Percentiles rank a stretch among this genome's conserved stretches.
Conservation (phyloP, 495 filamentous ascomycete genomes). For the Xylaria flabelliformis region DNA sequence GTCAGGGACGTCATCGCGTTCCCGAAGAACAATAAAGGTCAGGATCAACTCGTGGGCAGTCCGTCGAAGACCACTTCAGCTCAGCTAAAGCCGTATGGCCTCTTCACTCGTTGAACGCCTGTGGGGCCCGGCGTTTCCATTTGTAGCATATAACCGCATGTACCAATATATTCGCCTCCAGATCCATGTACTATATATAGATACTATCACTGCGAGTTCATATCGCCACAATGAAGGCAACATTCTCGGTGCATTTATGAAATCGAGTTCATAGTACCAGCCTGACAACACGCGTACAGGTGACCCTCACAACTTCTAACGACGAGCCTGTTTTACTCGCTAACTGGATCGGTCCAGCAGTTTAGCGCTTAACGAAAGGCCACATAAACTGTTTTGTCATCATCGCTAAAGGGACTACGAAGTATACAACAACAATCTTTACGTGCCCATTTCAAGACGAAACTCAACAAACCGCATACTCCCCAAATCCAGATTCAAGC, state of each 20-base stretch:
- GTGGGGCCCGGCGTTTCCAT: not conserved
- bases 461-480: not conserved
- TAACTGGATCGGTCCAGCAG: too few species aligned
- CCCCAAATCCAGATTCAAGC: not conserved
- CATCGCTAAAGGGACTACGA: too few species aligned
- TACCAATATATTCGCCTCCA: conserved; percentile 2
- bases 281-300: too few species aligned
- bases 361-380: too few species aligned
- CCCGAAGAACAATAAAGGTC: conserved; percentile 86
- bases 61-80: conserved; percentile 69
- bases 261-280: not conserved
- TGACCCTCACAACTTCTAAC: too few species aligned
- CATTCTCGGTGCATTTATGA: not conserved
- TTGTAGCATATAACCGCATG: conserved; percentile 1
- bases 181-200: not conserved
- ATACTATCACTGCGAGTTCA: not conserved
- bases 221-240: not conserved
- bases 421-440: too few species aligned
- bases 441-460: too few species aligned
- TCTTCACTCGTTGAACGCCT: conserved; percentile 35
- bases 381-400: too few species aligned
- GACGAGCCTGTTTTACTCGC: not conserved
- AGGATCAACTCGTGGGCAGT: conserved; percentile 80
- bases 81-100: conserved; percentile 75
- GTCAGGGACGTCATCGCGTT: conserved; percentile 95